These are phyloP conservation scores for Xylaria sp. DNA, from an alignment of 2,329 filamentous ascomycete genomes.

Conservation along the genomic window DNA sequence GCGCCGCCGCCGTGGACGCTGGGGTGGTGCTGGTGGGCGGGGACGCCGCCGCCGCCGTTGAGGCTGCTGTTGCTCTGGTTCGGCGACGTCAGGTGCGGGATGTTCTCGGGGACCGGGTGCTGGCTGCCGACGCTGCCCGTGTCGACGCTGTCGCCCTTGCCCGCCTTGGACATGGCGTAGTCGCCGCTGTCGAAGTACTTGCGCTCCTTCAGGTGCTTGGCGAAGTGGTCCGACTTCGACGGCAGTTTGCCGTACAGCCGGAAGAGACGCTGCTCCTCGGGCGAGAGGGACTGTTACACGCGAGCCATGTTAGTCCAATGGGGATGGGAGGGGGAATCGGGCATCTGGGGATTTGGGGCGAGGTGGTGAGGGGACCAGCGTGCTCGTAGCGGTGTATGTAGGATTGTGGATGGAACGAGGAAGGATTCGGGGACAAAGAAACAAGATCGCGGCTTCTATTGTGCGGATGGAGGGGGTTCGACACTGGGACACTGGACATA, in stretches of 20 bases:
- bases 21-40: constrained; percentile 38
- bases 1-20: constrained; percentile 40
- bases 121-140: constrained; percentile 92
- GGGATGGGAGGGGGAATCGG: constrained; percentile 28
- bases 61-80: constrained; percentile 45
- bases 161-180: constrained; percentile 95
- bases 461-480: not conserved
- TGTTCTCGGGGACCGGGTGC: constrained; percentile 93
- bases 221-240: constrained; percentile 91
- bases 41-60: constrained; percentile 44
- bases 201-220: constrained; percentile 98
- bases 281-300: constrained; percentile 72
- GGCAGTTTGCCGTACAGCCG: constrained; percentile 97
- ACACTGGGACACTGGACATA: not conserved
- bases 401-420: not conserved
- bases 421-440: constrained; percentile 12
- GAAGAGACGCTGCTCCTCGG: constrained; percentile 95
- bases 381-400: constrained; percentile 13
- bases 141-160: constrained; percentile 92
- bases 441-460: not conserved
- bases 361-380: not conserved
- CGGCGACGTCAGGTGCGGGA: constrained; percentile 82
- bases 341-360: not conserved
- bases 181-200: constrained; percentile 98
- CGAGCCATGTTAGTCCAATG: constrained; percentile 6